Evolutionary conservation across 2,329 filamentous ascomycete species (phyloP), one percentile per base, ranked within the genome.

Genomic region (Ophioceras dolichostomum): DNA sequence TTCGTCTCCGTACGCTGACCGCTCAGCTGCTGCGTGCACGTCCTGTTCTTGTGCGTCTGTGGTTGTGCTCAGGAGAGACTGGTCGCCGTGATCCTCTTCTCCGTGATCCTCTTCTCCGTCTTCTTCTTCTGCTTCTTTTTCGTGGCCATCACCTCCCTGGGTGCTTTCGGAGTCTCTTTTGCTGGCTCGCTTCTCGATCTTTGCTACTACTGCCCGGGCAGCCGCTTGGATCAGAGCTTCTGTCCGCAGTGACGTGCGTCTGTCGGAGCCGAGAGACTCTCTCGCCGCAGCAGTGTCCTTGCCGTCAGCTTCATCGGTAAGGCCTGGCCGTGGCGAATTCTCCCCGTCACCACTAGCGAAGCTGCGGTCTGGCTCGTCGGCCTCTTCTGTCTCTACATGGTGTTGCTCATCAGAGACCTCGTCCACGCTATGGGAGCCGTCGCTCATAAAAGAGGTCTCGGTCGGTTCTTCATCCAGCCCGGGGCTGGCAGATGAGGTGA

Each of bases 191-290:
- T 57, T 48, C 38, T 66, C 63, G 13, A 70, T 61, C 29, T 61
- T 63, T 3, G 60, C 63, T 9, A 72, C 59, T 12, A 73, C 67
- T 17, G 65, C 65, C 36, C 62, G 57, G 1, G 69, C 69, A 1
- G 68, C 69, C 18, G 62, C 64, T 22, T 71, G 66, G 41, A 74
- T 73, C 26, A 70, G 54, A 6, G 65, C 68, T 45, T 73, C 66
- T 2, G 70, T 68, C 5, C 61, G 56, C 9, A 55, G 47, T 1
- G 64, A 68, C 2, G 57, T 52, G n/a, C 60, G 59, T 19, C 62
- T 52, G n/a, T 52, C 38, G 18, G 48, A 44, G 30, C 44, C 20
- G 20, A 41, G 39, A n/a, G 48, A 47, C 10, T 38, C 40, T 27
- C 41, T 40, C 16, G 42, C 38, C 7, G 49, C 41, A 10, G 10